Base-by-base conservation (phyloP, 139 green algal species). In the Coelastrella sp. region DNA sequence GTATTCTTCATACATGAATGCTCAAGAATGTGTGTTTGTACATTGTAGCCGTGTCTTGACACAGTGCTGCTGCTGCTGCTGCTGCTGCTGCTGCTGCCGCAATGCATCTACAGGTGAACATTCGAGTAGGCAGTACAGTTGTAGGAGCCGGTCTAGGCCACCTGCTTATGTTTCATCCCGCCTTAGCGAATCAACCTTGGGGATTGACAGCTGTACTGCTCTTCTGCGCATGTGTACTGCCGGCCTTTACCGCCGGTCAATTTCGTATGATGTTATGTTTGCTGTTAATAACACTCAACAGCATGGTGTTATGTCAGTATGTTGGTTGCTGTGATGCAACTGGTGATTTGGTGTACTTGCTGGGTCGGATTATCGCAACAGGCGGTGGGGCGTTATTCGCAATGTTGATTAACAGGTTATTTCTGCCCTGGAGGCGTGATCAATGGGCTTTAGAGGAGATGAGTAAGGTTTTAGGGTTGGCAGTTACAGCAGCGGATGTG, bases 31-130 rank as follows among this genome's bases (percentile, higher is more conserved):
- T n/a, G n/a, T n/a, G n/a, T n/a, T n/a, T n/a, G n/a, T n/a, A n/a
- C n/a, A n/a, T n/a, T n/a, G n/a, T n/a, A n/a, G n/a, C n/a, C n/a
- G n/a, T n/a, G n/a, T n/a, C n/a, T n/a, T n/a, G n/a, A n/a, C n/a
- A n/a, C n/a, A n/a, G n/a, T n/a, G n/a, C 68, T 77, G 38, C 38
- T 32, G 35, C 67, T 53, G 68, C 68, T 76, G 37, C 67, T n/a
- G 67, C 53, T 19, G 35, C 35, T 40, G 41, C 7, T 38, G 25
- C 71, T 62, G 71, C 43, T 79, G 41, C n/a, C 30, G 71, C n/a
- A n/a, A n/a, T n/a, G n/a, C n/a, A n/a, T n/a, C n/a, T n/a, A 25
- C 60, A 84, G 78, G 78, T 84, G 15, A n/a, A 76, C 27, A 76
- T 84, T 13, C 78, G 78, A 34, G 38, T 75, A 13, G 60, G 15